Evolutionary conservation across 352 stramenopile species (phyloP), one percentile per base, ranked within the genome.

Genomic region (Globisporangium canariense): DNA sequence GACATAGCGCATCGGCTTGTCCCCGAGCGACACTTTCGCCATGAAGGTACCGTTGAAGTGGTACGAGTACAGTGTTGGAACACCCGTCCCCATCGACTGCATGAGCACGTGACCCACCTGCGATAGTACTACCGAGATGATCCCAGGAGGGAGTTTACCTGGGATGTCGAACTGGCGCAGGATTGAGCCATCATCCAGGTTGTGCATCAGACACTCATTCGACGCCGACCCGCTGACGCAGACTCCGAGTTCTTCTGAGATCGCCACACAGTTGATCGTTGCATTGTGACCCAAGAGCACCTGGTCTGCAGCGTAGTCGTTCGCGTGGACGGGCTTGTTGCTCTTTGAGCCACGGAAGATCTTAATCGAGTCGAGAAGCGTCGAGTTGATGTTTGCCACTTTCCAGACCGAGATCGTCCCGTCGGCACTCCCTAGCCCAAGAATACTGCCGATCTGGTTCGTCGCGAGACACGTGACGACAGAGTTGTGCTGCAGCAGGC

Each of bases 401-500:
- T 88, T 90, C 86, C 87, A 96, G 14, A 94, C 70, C 8, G 82
- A 93, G 43, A 96, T 78, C 10, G 83, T 93, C 25, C 83, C 81
- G 62, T 96, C 83, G 3, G 69, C 71, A 46, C 81, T 83, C 2
- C 83, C 83, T 7, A 94, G 65, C 1, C 73, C 75, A 9, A 92
- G 66, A 38, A 89, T 65, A 2, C 74, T 75, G 28, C 78, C 76
- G 2, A 75, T 72, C 4, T 69, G 66, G 59, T 73, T 91, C 22
- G 75, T 79, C 16, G 50, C 73, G 30, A 94, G 71, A 32, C 83
- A 93, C 20, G 77, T 86, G 22, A 94, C 83, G 16, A 89, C 71
- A 5, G 80, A 76, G 58, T 79, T 77, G 69, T 93, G 85, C 64
- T 94, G 84, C 32, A 91, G 60, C 41, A 94, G 47, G 2, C 81